A percentile compares a stretch with the other conserved stretches of the same genome.
phyloP scores from a whole-genome alignment of 345 rosid species.

The Viola odorata region DNA sequence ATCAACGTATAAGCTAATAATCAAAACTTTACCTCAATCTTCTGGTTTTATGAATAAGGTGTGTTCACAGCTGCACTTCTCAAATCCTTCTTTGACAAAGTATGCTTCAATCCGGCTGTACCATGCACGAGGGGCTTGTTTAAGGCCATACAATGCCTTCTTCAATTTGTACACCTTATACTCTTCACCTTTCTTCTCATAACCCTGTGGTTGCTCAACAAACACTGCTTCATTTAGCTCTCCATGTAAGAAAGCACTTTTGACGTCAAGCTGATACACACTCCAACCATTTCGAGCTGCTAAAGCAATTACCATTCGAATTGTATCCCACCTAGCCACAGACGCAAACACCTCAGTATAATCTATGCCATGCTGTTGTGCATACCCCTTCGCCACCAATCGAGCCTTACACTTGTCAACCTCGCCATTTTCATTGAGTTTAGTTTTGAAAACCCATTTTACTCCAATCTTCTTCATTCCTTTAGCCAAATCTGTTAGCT shows the following conservation, averaged over 20 bases:
- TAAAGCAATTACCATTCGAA: neutral
- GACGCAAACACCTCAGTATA: neutral
- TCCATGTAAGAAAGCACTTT: too few relatives aligned
- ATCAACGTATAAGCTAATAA: neutral
- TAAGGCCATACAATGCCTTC: neutral
- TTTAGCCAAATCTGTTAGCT: neutral
- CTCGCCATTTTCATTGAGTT: slow-evolving; percentile 5
- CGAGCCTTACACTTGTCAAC: neutral
- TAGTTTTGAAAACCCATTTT: slow-evolving; percentile 5
- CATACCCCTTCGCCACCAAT: neutral
- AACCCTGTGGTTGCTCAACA: slow-evolving; percentile 9
- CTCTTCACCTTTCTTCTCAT: neutral
- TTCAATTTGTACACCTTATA: neutral
- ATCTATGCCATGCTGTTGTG: neutral
- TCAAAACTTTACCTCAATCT: neutral
- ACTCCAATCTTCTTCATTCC: neutral
- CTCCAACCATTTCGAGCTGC: neutral
- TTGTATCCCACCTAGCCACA: neutral
- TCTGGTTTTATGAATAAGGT: neutral
- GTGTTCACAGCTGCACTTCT: neutral
- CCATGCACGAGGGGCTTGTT: neutral
- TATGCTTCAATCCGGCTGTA: neutral
- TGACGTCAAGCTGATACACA: neutral
- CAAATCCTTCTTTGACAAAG: neutral
- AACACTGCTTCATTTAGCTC: slow-evolving; percentile 3